phyloP scores from a whole-genome alignment of 768 basidiomycete genomes.

The Rubroboletus satanas region DNA sequence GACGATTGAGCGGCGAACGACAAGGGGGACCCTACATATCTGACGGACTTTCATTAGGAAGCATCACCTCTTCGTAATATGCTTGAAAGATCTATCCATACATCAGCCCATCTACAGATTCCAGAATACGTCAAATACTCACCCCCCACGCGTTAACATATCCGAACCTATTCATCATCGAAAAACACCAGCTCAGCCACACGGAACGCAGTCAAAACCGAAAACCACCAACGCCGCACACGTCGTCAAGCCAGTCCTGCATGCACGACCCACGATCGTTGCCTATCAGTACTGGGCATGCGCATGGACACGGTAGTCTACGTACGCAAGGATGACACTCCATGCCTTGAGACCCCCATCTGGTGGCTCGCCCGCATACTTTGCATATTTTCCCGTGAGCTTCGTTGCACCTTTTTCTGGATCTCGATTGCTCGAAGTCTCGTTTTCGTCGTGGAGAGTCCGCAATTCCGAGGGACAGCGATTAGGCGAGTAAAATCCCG shows the following conservation, averaged over 20 bases:
- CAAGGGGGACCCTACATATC: slow-evolving; percentile 46
- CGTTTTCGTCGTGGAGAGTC: slow-evolving; percentile 12
- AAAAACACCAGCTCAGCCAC: neutral
- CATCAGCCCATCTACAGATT: neutral
- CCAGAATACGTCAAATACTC: slow-evolving; percentile 25
- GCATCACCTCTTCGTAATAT: slow-evolving; percentile 57
- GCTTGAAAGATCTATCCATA: slow-evolving; percentile 60
- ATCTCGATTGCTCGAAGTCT: neutral
- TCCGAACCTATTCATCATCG: slow-evolving; percentile 46
- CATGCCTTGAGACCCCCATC: slow-evolving; percentile 32
- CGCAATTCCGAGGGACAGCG: neutral
- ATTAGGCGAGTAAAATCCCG: neutral
- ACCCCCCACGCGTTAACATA: slow-evolving; percentile 76
- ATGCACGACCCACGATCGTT: neutral
- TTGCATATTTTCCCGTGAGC: slow-evolving; percentile 12
- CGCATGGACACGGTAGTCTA: neutral
- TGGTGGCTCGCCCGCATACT: slow-evolving; percentile 22
- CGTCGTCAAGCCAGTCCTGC: slow-evolving; percentile 24
- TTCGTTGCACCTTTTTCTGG: slow-evolving; percentile 4
- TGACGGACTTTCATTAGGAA: slow-evolving; percentile 51
- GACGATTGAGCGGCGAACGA: neutral
- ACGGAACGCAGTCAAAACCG: neutral
- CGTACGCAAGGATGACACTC: slow-evolving; percentile 30
- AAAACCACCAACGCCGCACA: slow-evolving; percentile 38
- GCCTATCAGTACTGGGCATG: neutral